Evolutionary conservation across 2,329 filamentous ascomycete species (phyloP).

Genomic region (Didymellaceae sp.): DNA sequence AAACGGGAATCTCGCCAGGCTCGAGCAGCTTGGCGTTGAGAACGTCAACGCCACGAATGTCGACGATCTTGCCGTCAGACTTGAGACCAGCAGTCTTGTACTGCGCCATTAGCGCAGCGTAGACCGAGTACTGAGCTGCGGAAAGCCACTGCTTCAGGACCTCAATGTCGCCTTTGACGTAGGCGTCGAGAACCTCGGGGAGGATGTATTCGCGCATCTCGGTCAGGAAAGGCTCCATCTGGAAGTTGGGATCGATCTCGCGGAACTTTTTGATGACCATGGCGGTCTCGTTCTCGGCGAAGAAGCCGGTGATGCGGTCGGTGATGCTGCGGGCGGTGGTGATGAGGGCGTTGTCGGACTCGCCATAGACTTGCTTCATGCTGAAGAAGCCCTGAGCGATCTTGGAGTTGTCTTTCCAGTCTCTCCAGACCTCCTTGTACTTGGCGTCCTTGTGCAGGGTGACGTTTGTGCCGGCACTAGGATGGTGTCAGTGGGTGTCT

Average conservation of each 20-base stretch:
- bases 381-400: conserved; percentile 87
- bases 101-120: conserved; percentile 95
- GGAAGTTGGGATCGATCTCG: conserved; percentile 92
- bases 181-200: conserved; percentile 95
- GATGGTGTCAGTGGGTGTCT: conserved; percentile 13
- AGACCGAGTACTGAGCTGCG: conserved; percentile 94
- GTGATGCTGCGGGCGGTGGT: conserved; percentile 92
- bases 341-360: conserved; percentile 96
- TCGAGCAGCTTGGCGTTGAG: conserved; percentile 80
- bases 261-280: conserved; percentile 98
- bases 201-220: conserved; percentile 98
- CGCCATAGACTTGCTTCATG: conserved; percentile 86
- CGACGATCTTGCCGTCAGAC: conserved; percentile 91
- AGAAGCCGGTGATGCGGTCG: conserved; percentile 91
- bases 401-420: conserved; percentile 89
- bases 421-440: conserved; percentile 98
- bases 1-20: conserved; percentile 88
- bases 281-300: conserved; percentile 97
- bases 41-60: conserved; percentile 94
- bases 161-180: conserved; percentile 93
- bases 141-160: conserved; percentile 94
- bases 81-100: conserved; percentile 93
- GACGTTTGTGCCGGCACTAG: conserved; percentile 88
- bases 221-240: conserved; percentile 90
- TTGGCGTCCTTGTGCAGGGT: conserved; percentile 96